Evolutionary conservation across 225 moss, liverwort and hornwort species (phyloP).

Genomic region (Ulota crispa): DNA sequence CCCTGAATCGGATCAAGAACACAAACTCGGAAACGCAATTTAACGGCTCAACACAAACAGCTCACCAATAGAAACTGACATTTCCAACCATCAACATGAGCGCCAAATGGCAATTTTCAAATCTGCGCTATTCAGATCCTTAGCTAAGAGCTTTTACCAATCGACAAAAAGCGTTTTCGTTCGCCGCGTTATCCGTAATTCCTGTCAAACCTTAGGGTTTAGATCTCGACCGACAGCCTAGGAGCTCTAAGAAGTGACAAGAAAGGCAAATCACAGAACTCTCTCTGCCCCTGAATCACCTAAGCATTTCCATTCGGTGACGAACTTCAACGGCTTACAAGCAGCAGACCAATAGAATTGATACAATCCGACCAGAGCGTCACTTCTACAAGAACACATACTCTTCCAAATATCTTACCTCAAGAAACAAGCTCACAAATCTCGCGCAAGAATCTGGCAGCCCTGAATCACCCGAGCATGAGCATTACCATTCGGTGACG

Average conservation of each 20-base stretch:
- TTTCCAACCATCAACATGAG: not conserved
- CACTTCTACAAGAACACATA: not conserved
- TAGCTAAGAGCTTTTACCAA: not conserved
- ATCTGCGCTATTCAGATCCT: not conserved
- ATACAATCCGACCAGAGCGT: not conserved
- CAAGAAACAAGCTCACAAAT: not conserved
- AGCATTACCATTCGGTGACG: not conserved
- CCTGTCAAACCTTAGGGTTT: not conserved
- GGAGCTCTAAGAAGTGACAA: conserved; percentile 3
- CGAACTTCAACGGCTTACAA: conserved; percentile 5
- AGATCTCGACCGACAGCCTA: not conserved
- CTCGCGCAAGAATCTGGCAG: too few species aligned
- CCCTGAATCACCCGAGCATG: not conserved
- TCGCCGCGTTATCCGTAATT: not conserved
- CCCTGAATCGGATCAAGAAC: conserved; percentile 12
- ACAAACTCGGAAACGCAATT: not conserved
- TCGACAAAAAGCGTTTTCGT: not conserved
- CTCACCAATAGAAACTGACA: not conserved
- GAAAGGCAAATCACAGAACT: not conserved
- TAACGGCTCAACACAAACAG: not conserved
- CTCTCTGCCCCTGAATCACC: not conserved
- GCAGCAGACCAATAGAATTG: not conserved
- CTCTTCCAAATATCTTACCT: conserved; percentile 6
- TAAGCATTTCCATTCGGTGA: not conserved
- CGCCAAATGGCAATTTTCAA: not conserved